Evolutionary conservation across 2,329 filamentous ascomycete species (phyloP).

Genomic region (Clarireedia monteithiana): DNA sequence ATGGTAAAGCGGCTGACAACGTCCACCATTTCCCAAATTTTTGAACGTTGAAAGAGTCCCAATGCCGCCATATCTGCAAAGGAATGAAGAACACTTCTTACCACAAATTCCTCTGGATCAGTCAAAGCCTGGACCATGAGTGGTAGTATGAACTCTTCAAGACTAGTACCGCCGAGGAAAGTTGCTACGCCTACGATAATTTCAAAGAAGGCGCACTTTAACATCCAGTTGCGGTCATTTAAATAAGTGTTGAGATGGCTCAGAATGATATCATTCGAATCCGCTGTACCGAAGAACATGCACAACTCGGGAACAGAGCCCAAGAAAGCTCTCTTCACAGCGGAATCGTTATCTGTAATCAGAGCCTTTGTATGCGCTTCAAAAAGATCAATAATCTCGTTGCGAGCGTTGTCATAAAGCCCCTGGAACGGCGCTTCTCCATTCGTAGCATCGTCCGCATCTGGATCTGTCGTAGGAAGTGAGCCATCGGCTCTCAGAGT

Average conservation of each 20-base stretch:
- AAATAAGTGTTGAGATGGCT: constrained; percentile 96
- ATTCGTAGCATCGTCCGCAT: constrained; percentile 64
- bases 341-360: constrained; percentile 76
- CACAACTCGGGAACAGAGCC: constrained; percentile 88
- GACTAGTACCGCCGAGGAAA: constrained; percentile 78
- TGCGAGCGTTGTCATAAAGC: constrained; percentile 79
- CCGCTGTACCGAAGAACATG: constrained; percentile 87
- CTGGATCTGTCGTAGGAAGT: constrained; percentile 67
- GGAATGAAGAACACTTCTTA: constrained; percentile 83
- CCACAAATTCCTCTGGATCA: constrained; percentile 87
- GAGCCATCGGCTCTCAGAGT: constrained; percentile 78
- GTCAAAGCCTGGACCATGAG: constrained; percentile 93
- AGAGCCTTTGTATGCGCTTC: constrained; percentile 84
- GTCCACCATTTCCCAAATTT: constrained; percentile 81
- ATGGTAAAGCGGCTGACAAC: constrained; percentile 78
- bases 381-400: constrained; percentile 75
- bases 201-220: constrained; percentile 96
- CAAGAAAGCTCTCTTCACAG: constrained; percentile 84
- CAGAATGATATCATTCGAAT: constrained; percentile 90
- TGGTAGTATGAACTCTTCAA: constrained; percentile 93
- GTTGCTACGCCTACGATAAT: constrained; percentile 87
- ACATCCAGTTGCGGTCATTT: constrained; percentile 91
- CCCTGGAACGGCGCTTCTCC: constrained; percentile 68
- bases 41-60: constrained; percentile 76
- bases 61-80: constrained; percentile 82